These are phyloP conservation scores for Fraxinus xanthoxyloides DNA, from an alignment of 305 asterid species.

Conservation along the genomic window DNA sequence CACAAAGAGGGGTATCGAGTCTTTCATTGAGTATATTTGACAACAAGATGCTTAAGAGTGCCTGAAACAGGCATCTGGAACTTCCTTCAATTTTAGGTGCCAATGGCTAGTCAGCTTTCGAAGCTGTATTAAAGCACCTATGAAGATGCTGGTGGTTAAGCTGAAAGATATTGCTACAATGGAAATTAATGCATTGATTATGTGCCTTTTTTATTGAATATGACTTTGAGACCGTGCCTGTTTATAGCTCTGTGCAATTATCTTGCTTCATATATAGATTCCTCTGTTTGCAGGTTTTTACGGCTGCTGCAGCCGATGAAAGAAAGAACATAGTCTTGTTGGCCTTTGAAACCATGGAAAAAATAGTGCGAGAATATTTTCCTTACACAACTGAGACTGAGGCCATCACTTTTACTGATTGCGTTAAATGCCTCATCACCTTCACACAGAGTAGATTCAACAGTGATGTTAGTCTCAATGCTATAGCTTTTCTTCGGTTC, in stretches of 20 bases:
- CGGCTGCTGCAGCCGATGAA: conserved; percentile 97
- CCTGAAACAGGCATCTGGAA: neutral
- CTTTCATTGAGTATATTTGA: too few species aligned
- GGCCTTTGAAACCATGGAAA: conserved; percentile 98
- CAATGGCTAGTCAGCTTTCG: conserved; percentile 6
- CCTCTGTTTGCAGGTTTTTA: conserved; percentile 65
- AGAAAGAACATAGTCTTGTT: conserved; percentile 89
- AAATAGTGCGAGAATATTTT: conserved; percentile 94
- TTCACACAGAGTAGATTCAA: conserved; percentile 93
- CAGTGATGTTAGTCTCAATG: conserved; percentile 98
- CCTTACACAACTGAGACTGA: conserved; percentile 95
- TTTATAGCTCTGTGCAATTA: conserved; percentile 18
- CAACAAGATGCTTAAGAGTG: neutral
- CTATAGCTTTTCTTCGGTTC: conserved; percentile 97
- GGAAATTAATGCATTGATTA: neutral
- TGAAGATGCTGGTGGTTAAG: conserved; percentile 13
- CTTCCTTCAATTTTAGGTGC: neutral
- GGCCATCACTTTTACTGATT: conserved; percentile 81
- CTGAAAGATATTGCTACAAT: neutral
- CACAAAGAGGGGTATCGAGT: too few species aligned
- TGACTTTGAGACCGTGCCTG: conserved; percentile 1
- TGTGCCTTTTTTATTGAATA: neutral
- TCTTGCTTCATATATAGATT: conserved; percentile 14
- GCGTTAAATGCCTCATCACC: conserved; percentile 93
- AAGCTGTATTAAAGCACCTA: neutral